phyloP scores from a whole-genome alignment of 2,329 filamentous ascomycete species.

The Pestalotiopsis sp. region DNA sequence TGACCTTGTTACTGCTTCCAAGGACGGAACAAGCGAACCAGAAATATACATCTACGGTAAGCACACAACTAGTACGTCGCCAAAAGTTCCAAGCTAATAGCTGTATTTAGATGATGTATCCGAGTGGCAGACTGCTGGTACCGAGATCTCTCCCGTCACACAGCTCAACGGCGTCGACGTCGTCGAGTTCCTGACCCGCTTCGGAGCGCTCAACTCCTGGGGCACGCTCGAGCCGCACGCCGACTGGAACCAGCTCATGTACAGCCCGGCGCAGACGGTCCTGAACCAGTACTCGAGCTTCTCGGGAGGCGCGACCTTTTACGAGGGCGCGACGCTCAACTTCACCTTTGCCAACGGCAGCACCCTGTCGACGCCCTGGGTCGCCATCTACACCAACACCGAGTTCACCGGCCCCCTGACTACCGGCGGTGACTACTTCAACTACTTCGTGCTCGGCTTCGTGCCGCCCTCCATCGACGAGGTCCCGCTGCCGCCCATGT shows the following conservation, averaged over 20 bases:
- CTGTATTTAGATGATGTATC: slow-evolving; percentile 21
- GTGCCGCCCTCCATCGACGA: slow-evolving; percentile 19
- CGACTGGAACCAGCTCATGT: slow-evolving; percentile 43
- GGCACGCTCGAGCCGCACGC: slow-evolving; percentile 42
- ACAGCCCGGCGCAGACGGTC: slow-evolving; percentile 27
- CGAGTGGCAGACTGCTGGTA: slow-evolving; percentile 13
- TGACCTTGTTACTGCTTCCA: slow-evolving; percentile 32
- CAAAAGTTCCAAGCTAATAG: no score
- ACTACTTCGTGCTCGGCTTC: slow-evolving; percentile 41
- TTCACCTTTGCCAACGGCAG: slow-evolving; percentile 32
- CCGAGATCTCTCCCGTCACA: slow-evolving; percentile 24
- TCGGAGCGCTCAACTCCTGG: slow-evolving; percentile 35
- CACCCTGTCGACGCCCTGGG: slow-evolving; percentile 15
- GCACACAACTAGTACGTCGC: neutral
- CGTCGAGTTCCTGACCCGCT: slow-evolving; percentile 29
- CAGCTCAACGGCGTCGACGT: slow-evolving; percentile 35
- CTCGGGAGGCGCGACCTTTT: slow-evolving; percentile 34
- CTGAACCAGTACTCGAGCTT: slow-evolving; percentile 32
- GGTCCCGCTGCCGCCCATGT: neutral
- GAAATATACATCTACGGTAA: slow-evolving; percentile 33
- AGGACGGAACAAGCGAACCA: slow-evolving; percentile 35
- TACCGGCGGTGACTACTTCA: slow-evolving; percentile 46
- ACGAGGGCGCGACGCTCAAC: slow-evolving; percentile 34
- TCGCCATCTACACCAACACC: slow-evolving; percentile 19
- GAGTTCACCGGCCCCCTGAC: slow-evolving; percentile 32